Conservation (phyloP, 2,329 filamentous ascomycete genomes). For the Colletotrichum tropicicola region DNA sequence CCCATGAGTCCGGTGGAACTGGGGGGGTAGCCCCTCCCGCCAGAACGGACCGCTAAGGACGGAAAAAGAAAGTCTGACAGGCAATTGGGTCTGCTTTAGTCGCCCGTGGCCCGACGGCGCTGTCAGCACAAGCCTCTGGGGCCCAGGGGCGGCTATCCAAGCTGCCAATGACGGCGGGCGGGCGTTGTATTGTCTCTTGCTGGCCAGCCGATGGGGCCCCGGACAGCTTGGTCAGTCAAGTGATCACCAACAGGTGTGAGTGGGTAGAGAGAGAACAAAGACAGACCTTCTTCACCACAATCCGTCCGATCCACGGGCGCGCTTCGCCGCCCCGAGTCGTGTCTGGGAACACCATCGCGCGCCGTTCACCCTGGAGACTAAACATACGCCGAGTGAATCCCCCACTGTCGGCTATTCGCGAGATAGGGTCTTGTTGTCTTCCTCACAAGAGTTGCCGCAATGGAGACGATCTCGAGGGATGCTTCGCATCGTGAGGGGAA, state of each 20-base stretch:
- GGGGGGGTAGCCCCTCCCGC: slow-evolving; percentile 30
- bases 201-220: slow-evolving; percentile 13
- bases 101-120: slow-evolving; percentile 15
- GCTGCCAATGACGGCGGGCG: slow-evolving; percentile 2
- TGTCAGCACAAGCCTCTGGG: slow-evolving; percentile 28
- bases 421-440: no score
- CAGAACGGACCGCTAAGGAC: slow-evolving; percentile 32
- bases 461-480: no score
- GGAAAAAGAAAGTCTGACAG: slow-evolving; percentile 31
- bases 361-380: no score
- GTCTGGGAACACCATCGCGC: no score
- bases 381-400: no score
- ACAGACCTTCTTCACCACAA: slow-evolving; percentile 6
- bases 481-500: background rate
- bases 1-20: slow-evolving; percentile 26
- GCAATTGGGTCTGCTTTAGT: slow-evolving; percentile 29
- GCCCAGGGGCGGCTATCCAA: slow-evolving; percentile 6
- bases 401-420: no score
- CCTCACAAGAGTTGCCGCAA: no score
- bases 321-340: background rate
- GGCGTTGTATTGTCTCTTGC: slow-evolving; percentile 1
- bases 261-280: slow-evolving; percentile 21
- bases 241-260: slow-evolving; percentile 26
- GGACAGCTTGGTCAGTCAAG: slow-evolving; percentile 24
- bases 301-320: background rate